Base-by-base conservation (phyloP, 2,329 filamentous ascomycete genomes). In the Dactylellina parvicollis region DNA sequence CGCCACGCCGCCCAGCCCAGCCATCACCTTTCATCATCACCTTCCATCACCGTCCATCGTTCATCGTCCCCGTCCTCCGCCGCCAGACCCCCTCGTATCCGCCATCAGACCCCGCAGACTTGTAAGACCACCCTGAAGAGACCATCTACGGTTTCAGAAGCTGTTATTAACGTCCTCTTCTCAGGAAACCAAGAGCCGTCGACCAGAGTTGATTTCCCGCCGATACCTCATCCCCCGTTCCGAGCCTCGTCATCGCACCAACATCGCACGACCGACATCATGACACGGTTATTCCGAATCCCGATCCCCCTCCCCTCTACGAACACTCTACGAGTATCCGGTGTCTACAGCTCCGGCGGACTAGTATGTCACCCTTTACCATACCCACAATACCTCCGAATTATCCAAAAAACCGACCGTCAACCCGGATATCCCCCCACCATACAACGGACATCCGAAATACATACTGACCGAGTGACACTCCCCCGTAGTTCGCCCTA, bases 231-330 rank as follows among this genome's bases (percentile, higher is more conserved):
- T 14, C 12, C 38, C 20, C 49, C 50, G 22, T 54, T 34, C 42
- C 12, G 18, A 69, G 54, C 69, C 52, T 65, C 66, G 49, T 42
- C 57, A 50, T 69, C 54, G 18, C 38, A 40, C 4, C 40, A n/a
- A 36, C 49, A 44, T 47, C 50, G 10, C 20, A 18, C n/a, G 8
- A 49, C 28, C 26, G 30, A 26, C 47, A 73, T 40, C 32, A 83
- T 82, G 76, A 82, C 86, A 79, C 83, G 86, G 67, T 85, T 89
- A 75, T 90, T 89, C 81, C 87, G 87, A 78, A 90, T 89, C 80
- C 84, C 86, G 46, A 87, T 87, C 81, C 88, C 88, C 2, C 90
- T 88, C 86, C 81, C 90, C 47, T 90, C 88, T 80, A 89, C 85
- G 81, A 84, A 86, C 74, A 86, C 85, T 78, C 85, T 87, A 60